A percentile compares a stretch with the other conserved stretches of the same genome.
These are phyloP conservation scores for Nicotiana knightiana DNA, from an alignment of 257 asterid species.

Conservation along the genomic window DNA sequence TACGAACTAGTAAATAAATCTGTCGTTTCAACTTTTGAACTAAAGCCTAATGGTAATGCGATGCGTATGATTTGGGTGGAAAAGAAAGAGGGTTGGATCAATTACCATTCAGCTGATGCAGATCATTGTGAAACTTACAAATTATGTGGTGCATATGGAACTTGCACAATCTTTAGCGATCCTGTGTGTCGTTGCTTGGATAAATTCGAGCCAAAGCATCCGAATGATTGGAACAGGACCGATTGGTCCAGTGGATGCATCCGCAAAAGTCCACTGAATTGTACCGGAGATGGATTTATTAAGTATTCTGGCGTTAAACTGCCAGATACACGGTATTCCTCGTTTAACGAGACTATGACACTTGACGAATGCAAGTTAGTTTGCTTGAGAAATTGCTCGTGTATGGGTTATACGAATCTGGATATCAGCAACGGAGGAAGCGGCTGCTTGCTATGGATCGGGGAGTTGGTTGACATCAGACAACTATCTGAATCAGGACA, in stretches of 20 bases:
- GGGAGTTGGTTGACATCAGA: conserved; percentile 26
- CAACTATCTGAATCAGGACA: conserved; percentile 20
- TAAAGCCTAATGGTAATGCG: not conserved
- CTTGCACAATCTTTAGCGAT: conserved; percentile 12
- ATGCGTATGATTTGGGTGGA: conserved; percentile 5
- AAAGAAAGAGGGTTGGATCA: conserved; percentile 5
- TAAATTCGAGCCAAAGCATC: conserved; percentile 18
- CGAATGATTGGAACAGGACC: conserved; percentile 11
- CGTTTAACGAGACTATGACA: conserved; percentile 20
- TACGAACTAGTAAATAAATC: conserved; percentile 1
- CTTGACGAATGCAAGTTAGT: conserved; percentile 20
- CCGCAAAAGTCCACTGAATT: conserved; percentile 18
- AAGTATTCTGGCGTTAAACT: conserved; percentile 20
- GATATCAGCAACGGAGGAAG: conserved; percentile 15
- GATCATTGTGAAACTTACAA: conserved; percentile 21
- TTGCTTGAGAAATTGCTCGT: conserved; percentile 28
- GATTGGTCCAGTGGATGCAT: conserved; percentile 30
- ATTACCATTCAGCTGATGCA: not conserved
- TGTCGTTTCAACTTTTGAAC: not conserved
- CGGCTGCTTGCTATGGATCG: conserved; percentile 29
- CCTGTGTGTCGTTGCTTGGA: conserved; percentile 31
- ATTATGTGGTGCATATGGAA: conserved; percentile 26
- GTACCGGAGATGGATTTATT: conserved; percentile 17
- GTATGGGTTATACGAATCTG: conserved; percentile 30
- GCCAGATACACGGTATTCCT: conserved; percentile 22